Base-by-base conservation (phyloP, 2,329 filamentous ascomycete species). In the Talaromyces amestolkiae region DNA sequence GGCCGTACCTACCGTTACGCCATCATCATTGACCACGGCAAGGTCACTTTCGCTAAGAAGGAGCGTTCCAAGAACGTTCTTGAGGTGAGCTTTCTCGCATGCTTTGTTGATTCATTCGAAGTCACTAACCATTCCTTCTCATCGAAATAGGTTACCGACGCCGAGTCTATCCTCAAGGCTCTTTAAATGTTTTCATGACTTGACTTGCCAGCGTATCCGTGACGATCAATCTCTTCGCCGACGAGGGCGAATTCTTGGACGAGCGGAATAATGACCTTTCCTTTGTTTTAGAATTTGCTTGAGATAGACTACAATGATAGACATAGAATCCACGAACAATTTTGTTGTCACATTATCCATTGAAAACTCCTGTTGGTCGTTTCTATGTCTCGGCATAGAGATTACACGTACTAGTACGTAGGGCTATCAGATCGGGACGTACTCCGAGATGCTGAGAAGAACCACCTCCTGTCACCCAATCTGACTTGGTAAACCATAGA, bases 1-100 rank as follows among this genome's bases (percentile, higher is more conserved):
- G 89, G 91, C 74, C 86, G 92, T 70, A 93, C 91, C 70, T 87
- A 86, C 68, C 86, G 92, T 68, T 96, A 91, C 82, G 92, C 91
- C 72, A 86, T 96, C 77, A 82, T 93, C 72, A 80, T 96, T 71
- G 92, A 93, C 81, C 84, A 96, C 78, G 92, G 92, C 78, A 94
- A 91, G 83, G 85, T 96, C 73, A 83, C 82, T 74, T 96, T 96
- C 78, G 90, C 91, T 67, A 91, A 90, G 80, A 89, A 86, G 73
- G 92, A 96, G 82, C 77, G 76, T 68, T 84, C 70, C 56, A 76
- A 74, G 72, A 74, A 78, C 70, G 65, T 71, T 68, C 71, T 75
- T 43, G 72, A 84, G 77, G 80, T 84, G 24, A 63, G 66, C 22
- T 41, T 58, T 11, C 17, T 58, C 19, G 7, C 33, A 24, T 41